Evolutionary conservation across 2,329 filamentous ascomycete species (phyloP), one percentile per base, ranked within the genome.

Genomic region (Ceratocystis ficicola): DNA sequence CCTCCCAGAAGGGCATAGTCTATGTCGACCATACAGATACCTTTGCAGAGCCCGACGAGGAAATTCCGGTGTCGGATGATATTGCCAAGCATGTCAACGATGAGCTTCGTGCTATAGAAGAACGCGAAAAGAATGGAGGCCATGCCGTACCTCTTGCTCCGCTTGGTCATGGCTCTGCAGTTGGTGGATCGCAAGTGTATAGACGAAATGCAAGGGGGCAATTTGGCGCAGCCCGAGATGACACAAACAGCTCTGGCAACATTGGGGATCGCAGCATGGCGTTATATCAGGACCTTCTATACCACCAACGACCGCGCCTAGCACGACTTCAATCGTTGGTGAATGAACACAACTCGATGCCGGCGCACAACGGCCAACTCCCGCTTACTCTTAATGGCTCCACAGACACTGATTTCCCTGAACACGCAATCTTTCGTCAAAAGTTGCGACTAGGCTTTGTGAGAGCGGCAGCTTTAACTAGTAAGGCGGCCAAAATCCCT

Each of bases 1-100:
- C 8, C 10, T 20, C 22, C 4, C 44, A 25, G 6, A 30, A 57
- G 6, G 66, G 66, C 15, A 44, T 67, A 22, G 59, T 62, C 41
- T 67, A 65, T 20, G 66, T 67, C 28, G 63, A 67, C 22, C 59
- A 65, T 28, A 67, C 50, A 1, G 66, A 67, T 44, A 65, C 63
- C 4, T 67, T 67, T 61, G 50, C 50, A 44, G 66, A 67, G 32
- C 66, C 66, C 2, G 66, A 67, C 4, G 41, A 50, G 7, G 63
- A 67, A 8, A 65, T 67, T 28, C 25, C 44, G 12, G 63, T 67
- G 8, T 61, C 63, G 8, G 50, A 44, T 5, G 66, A 67, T 22
- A 57, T 65, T n/a, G 62, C 20, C 25, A 55, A 50, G 41, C 7
- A 65, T 6, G 52, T 65, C 4, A 57, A 46, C 25, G 63, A 57